These are phyloP conservation scores for Xylaria digitata DNA, from an alignment of 2,329 filamentous ascomycete genomes.

Conservation along the genomic window DNA sequence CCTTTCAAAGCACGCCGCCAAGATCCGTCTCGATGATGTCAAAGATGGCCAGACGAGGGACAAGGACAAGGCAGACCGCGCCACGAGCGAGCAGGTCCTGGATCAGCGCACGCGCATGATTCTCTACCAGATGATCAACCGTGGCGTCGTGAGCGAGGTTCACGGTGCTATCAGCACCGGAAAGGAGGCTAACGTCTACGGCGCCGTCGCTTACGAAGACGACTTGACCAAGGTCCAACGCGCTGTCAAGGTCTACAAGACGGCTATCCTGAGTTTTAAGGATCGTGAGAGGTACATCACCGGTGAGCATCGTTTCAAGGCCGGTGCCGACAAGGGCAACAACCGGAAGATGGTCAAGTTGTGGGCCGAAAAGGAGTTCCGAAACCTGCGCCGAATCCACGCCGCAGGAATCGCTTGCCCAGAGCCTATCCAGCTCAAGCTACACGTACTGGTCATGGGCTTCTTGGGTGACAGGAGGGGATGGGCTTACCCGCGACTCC, in stretches of 20 bases:
- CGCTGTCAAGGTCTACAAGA: slow-evolving; percentile 99
- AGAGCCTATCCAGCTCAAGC: slow-evolving; percentile 86
- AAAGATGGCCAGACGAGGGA: slow-evolving; percentile 66
- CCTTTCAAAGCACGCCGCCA: slow-evolving; percentile 85
- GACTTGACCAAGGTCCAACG: slow-evolving; percentile 72
- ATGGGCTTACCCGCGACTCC: slow-evolving; percentile 86
- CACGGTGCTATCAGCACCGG: slow-evolving; percentile 96
- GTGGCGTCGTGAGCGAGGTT: slow-evolving; percentile 87
- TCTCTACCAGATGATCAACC: slow-evolving; percentile 94
- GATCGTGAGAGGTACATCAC: slow-evolving; percentile 96
- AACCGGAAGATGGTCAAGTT: slow-evolving; percentile 97
- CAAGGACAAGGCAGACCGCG: slow-evolving; percentile 91
- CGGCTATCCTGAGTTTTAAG: slow-evolving; percentile 96
- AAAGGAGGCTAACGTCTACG: slow-evolving; percentile 98
- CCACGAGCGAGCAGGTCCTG: slow-evolving; percentile 93
- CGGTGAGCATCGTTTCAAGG: slow-evolving; percentile 91
- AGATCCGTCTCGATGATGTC: slow-evolving; percentile 81
- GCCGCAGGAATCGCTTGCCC: slow-evolving; percentile 88
- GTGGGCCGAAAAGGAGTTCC: slow-evolving; percentile 98
- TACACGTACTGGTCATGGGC: slow-evolving; percentile 96
- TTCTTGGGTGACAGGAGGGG: slow-evolving; percentile 91
- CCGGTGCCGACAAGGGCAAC: slow-evolving; percentile 92
- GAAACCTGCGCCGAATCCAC: slow-evolving; percentile 88
- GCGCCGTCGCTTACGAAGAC: slow-evolving; percentile 76
- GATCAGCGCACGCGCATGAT: slow-evolving; percentile 97